These are phyloP conservation scores for Mycena capillaripes DNA, from an alignment of 768 basidiomycete species.

Conservation along the genomic window DNA sequence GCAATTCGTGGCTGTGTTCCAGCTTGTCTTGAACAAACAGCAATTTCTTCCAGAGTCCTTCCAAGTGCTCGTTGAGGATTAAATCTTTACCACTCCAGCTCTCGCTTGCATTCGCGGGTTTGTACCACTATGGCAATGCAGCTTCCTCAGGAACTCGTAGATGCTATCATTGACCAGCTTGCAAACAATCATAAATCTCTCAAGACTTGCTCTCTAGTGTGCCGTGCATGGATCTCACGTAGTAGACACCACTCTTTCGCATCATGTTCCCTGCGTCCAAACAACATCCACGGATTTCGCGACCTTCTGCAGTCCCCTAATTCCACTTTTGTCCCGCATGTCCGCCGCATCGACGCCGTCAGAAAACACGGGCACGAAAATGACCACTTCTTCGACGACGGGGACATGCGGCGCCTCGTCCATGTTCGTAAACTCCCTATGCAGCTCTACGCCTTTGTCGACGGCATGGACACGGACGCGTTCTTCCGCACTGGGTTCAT, in stretches of 20 bases:
- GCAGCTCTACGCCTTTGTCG: not conserved
- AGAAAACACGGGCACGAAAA: too few relatives aligned
- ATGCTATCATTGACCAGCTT: too few relatives aligned
- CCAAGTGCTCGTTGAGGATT: too few relatives aligned
- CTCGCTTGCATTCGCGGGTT: too few relatives aligned
- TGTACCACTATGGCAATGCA: too few relatives aligned
- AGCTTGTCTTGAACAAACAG: too few relatives aligned
- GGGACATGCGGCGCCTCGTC: not conserved
- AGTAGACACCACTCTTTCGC: not conserved
- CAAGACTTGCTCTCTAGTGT: not conserved
- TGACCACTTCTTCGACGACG: not conserved
- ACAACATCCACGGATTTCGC: not conserved
- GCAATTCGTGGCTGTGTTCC: too few relatives aligned
- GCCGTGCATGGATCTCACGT: not conserved
- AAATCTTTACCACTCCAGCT: too few relatives aligned
- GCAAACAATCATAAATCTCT: too few relatives aligned
- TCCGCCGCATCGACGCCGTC: too few relatives aligned
- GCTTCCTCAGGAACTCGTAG: too few relatives aligned
- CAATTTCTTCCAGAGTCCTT: too few relatives aligned
- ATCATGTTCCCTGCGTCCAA: not conserved
- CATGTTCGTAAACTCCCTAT: not conserved
- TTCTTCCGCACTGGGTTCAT: not conserved
- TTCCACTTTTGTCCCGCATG: not conserved
- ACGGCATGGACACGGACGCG: not conserved
- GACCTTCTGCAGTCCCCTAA: not conserved